Evolutionary conservation across 164 flowering plant genomes (phyloP), one percentile per base, ranked within the genome.

Genomic region (Paratinospora sagittata): DNA sequence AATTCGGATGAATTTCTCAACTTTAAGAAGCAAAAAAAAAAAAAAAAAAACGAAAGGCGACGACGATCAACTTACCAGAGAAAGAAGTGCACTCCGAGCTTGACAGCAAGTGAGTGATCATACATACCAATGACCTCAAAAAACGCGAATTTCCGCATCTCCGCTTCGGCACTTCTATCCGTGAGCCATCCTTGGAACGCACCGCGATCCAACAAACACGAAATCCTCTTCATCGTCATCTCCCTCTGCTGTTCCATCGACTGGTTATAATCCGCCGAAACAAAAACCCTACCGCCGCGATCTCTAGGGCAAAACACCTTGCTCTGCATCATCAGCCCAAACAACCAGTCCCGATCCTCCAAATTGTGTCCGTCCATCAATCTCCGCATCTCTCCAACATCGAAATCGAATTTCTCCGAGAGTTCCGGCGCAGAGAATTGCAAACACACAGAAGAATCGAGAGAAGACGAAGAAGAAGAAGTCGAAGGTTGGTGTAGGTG

Each of bases 241-340:
- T 88, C 98, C 73, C 96, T 77, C 81, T 92, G 99, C 81, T 90
- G 96, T 82, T 95, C 95, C 99, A 87, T 95, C 23, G 92, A 73
- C 79, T 88, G 96, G 67, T 91, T 95, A 73, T 82, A 92, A 74
- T 91, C 96, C n/a, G 97, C 89, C n/a, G 81, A 72, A n/a, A 86
- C 81, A 61, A 91, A 96, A 6, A 88, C 83, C 74, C 76, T 78
- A 8, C 87, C 90, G 2, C 93, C 98, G 17, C 70, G 47, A 30
- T 70, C 72, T 37, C 69, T 74, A 13, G 86, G 96, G 70, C 84
- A 79, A 72, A 93, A 96, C n/a, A 89, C 80, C 41, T 77, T 73
- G 82, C 89, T 82, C 77, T 91, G 93, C 17, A 72, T 74, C 80
- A 95, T 87, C 36, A 95, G 70, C 3, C 83, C 84, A 69, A 78